Evolutionary conservation across 2,329 filamentous ascomycete genomes (phyloP), one percentile per base, ranked within the genome.

Genomic region (Talaromyces sp.): DNA sequence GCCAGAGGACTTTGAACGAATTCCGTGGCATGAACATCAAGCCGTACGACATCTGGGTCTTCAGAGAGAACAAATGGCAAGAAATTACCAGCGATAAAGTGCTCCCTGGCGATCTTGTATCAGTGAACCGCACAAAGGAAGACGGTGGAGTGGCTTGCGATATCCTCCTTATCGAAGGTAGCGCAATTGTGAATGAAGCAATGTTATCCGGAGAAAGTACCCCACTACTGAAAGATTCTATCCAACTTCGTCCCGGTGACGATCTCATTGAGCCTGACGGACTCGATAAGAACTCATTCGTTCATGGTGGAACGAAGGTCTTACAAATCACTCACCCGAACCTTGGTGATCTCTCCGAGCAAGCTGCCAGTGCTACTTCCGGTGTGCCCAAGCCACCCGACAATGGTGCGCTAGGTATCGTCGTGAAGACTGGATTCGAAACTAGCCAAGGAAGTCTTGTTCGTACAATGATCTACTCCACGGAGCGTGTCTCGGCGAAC

Each of bases 11-110:
- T 1, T 81, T 99, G 70, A 96, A 87, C 75, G 95, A 99, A 80
- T 99, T 99, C 82, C 92, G 95, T 59, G 93, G 94, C 71, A 99
- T 99, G 96, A 96, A 92, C 84, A 97, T 99, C 81, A 97, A 99
- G 83, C 96, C 95, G 13, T 98, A 98, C 78, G 91, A 95, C 68
- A 88, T 98, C 70, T 96, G 90, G 85, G 95, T 94, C 8, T 96
- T 91, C 81, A 88, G 96, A 66, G 84, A 92, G 71, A 90, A 90
- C 74, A 92, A 91, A 76, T 99, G 95, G 95, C 85, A 86, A 71
- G 91, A 97, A 80, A 86, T 93, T 60, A 88, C 89, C 75, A 98
- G 93, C 76, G 94, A 99, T 79, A 91, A 92, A 75, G 88, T 99
- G 64, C 85, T 99, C 7, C 95, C 95, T 1, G 95, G 95, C 40